phyloP scores from a whole-genome alignment of 2,329 filamentous ascomycete genomes.

The Fusarium marasasianum region DNA sequence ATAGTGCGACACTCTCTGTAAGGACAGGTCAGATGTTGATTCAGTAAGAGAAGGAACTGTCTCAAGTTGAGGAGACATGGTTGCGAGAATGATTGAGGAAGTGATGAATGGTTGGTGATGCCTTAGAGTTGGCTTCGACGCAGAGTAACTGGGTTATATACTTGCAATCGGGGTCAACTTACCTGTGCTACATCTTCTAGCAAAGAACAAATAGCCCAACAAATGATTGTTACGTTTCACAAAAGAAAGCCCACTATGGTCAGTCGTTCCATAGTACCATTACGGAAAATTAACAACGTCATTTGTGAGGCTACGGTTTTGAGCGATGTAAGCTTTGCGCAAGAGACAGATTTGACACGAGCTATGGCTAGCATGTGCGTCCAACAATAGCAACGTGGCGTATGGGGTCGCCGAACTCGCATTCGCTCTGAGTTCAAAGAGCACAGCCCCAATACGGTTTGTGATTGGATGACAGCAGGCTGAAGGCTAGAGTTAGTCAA shows the following conservation, averaged over 20 bases:
- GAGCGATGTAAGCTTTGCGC: background rate
- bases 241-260: background rate
- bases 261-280: background rate
- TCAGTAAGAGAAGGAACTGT: no score
- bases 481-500: no score
- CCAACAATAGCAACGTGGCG: background rate
- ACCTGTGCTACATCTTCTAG: rapidly evolving
- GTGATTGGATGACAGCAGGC: background rate
- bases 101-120: background rate
- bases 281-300: background rate
- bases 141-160: background rate
- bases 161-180: no score
- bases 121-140: no score
- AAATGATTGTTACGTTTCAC: background rate
- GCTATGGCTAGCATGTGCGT: background rate
- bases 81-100: background rate
- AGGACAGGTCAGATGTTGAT: background rate
- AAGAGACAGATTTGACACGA: background rate
- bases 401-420: background rate
- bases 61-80: background rate
- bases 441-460: background rate
- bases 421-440: background rate
- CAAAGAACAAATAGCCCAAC: background rate
- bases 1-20: background rate
- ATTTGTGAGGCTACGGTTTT: background rate